These are phyloP conservation scores for Dictyostelium firmibasis DNA, from an alignment of 78 protist species.

Conservation along the genomic window DNA sequence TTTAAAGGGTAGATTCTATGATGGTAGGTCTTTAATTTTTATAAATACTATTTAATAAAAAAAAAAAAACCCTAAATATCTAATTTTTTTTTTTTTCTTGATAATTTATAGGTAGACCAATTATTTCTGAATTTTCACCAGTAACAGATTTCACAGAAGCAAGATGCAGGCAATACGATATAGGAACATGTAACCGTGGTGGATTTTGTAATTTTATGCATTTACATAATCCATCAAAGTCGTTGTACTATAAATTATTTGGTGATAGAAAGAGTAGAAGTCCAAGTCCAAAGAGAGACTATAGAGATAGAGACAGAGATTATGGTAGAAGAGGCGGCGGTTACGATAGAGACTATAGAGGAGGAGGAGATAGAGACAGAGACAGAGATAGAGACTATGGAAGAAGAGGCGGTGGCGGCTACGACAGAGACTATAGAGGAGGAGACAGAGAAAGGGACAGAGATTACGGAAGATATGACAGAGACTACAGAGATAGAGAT, in stretches of 20 bases:
- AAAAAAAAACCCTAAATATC: no score
- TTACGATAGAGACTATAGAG: slow-evolving; percentile 11
- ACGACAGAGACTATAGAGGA: not conserved
- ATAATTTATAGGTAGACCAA: slow-evolving; percentile 83
- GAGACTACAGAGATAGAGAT: slow-evolving; percentile 32
- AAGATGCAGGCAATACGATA: slow-evolving; percentile 94
- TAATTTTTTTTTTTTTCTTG: no score
- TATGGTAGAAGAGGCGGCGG: slow-evolving; percentile 40
- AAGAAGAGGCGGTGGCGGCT: slow-evolving; percentile 30
- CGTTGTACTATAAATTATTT: slow-evolving; percentile 66
- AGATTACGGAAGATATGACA: not conserved
- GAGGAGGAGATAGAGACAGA: slow-evolving; percentile 36
- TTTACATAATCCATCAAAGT: slow-evolving; percentile 79
- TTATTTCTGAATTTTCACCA: slow-evolving; percentile 97
- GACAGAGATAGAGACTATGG: not conserved
- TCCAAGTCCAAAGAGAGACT: slow-evolving; percentile 65
- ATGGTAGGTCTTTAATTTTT: slow-evolving; percentile 49
- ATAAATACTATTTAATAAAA: not conserved
- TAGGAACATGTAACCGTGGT: slow-evolving; percentile 94
- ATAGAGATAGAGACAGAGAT: slow-evolving; percentile 22
- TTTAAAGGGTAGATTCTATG: slow-evolving; percentile 92
- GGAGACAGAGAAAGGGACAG: slow-evolving; percentile 24
- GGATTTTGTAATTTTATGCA: slow-evolving; percentile 99
- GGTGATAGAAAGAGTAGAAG: slow-evolving; percentile 72
- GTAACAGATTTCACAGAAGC: slow-evolving; percentile 99